Conservation (phyloP, 805 yeast species). For the Metschnikowia vanudenii region DNA sequence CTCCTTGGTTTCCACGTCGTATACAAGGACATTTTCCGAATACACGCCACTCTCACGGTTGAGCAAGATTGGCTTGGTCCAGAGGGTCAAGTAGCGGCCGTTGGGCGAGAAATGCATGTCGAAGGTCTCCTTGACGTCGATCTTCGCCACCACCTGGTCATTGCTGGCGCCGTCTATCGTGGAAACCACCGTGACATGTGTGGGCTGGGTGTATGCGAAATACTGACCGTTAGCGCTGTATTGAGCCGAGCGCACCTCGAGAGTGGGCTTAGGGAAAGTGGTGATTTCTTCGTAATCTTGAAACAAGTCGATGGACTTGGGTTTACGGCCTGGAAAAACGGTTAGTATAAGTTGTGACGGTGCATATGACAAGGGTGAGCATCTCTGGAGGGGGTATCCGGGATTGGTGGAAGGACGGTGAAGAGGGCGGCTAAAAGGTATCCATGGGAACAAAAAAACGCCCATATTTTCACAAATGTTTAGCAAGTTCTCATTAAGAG, state of each 20-base stretch:
- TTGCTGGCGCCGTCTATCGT: slow-evolving; percentile 48
- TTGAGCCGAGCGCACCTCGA: slow-evolving; percentile 59
- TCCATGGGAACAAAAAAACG: no score
- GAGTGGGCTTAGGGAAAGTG: slow-evolving; percentile 33
- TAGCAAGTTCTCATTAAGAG: no score
- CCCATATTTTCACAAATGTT: no score
- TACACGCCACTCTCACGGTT: slow-evolving; percentile 70
- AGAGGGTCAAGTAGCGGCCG: slow-evolving; percentile 77
- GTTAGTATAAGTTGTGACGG: slow-evolving; percentile 21
- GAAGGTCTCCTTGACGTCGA: slow-evolving; percentile 65
- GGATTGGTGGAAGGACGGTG: no score
- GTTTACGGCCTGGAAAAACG: slow-evolving; percentile 26
- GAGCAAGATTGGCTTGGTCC: slow-evolving; percentile 79
- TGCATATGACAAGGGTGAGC: no score
- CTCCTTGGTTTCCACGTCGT: slow-evolving; percentile 48
- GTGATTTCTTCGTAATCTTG: slow-evolving; percentile 38
- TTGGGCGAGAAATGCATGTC: slow-evolving; percentile 88
- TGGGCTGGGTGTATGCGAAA: slow-evolving; percentile 73
- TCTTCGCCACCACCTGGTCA: slow-evolving; percentile 37
- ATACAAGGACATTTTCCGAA: slow-evolving; percentile 77
- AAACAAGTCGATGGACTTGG: slow-evolving; percentile 26
- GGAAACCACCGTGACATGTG: slow-evolving; percentile 54
- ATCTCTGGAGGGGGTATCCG: no score
- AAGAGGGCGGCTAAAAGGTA: no score
- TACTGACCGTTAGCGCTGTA: slow-evolving; percentile 67